A percentile compares a stretch with the other conserved stretches of the same genome.
Evolutionary conservation across 768 basidiomycete species (phyloP).

Genomic region (Nidularia pulvinata): DNA sequence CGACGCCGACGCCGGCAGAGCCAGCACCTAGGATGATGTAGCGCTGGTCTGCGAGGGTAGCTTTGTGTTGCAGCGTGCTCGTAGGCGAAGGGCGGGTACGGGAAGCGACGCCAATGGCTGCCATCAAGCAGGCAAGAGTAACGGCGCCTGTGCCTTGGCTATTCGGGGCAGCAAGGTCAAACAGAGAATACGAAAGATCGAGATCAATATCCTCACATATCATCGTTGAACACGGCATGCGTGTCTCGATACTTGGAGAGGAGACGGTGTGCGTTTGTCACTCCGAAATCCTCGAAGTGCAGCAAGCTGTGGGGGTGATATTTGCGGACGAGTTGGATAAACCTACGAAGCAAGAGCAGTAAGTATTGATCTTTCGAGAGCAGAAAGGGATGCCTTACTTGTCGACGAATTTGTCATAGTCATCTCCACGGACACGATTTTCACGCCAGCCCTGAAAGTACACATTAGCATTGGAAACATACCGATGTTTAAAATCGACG

Average conservation of each 20-base stretch:
- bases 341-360: conserved; percentile 33
- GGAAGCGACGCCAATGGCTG: conserved; percentile 55
- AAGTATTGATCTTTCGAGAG: not conserved
- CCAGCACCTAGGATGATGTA: conserved; percentile 82
- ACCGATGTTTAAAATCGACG: conserved; percentile 10
- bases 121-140: conserved; percentile 66
- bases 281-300: conserved; percentile 89
- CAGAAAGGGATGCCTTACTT: conserved; percentile 36
- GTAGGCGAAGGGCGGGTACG: conserved; percentile 3
- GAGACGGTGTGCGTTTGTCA: conserved; percentile 70
- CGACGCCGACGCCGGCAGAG: conserved; percentile 81
- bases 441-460: conserved; percentile 69
- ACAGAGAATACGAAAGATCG: not conserved
- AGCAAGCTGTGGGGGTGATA: conserved; percentile 63
- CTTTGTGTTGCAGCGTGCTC: not conserved
- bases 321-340: conserved; percentile 77
- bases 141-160: conserved; percentile 82
- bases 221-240: conserved; percentile 82
- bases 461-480: not conserved
- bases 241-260: conserved; percentile 59
- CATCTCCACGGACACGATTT: conserved; percentile 65
- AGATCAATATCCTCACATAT: conserved; percentile 49
- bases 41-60: conserved; percentile 64
- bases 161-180: not conserved
- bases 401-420: conserved; percentile 80